Evolutionary conservation across 371 early-diverging fungal genomes (phyloP).

Genomic region (Mortierella sp.): DNA sequence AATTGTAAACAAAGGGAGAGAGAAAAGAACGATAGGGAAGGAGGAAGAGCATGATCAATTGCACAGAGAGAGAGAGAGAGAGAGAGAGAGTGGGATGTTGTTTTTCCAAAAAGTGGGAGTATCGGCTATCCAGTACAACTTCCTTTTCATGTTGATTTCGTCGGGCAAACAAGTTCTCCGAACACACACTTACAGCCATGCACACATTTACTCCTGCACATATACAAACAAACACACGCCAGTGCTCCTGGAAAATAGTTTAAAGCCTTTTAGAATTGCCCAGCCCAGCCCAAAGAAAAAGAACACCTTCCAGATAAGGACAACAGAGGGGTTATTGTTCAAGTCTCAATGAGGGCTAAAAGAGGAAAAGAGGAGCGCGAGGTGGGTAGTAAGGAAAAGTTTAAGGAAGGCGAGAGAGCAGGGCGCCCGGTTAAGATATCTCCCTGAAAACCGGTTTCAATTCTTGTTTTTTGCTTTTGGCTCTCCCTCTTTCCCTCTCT

Average conservation of each 20-base stretch:
- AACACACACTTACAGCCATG: neutral
- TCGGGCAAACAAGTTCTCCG: conserved; percentile 8
- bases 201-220: neutral
- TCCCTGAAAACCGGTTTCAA: neutral
- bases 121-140: too few species aligned
- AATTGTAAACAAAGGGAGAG: too few species aligned
- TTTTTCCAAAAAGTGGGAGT: neutral
- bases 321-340: neutral
- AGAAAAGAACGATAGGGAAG: too few species aligned
- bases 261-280: conserved; percentile 14
- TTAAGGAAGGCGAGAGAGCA: neutral
- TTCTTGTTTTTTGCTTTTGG: neutral
- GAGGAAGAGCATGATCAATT: too few species aligned
- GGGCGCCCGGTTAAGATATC: neutral
- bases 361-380: neutral
- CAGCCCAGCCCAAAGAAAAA: neutral
- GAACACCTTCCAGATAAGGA: neutral
- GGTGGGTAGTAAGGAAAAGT: neutral
- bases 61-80: too few species aligned
- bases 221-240: neutral
- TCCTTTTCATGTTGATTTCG: neutral
- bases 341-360: neutral
- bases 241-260: neutral
- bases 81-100: neutral
- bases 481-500: neutral